phyloP scores from a whole-genome alignment of 805 yeast species.

The Priceomyces castillae region DNA sequence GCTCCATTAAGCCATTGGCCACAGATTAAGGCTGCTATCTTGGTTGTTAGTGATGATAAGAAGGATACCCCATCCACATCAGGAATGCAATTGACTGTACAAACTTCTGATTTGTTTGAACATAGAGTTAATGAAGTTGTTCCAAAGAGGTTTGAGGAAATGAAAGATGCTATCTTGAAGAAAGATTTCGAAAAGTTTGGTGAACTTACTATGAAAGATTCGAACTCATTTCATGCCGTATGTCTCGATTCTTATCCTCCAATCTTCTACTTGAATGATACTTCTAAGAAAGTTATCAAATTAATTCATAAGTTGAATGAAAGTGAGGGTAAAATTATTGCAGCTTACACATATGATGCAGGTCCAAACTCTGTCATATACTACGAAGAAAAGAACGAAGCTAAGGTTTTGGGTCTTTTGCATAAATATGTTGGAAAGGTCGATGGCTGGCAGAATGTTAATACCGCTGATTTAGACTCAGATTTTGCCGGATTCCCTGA shows the following conservation, averaged over 20 bases:
- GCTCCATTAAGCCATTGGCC: conserved; percentile 91
- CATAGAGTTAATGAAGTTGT: conserved; percentile 79
- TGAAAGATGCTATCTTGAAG: conserved; percentile 72
- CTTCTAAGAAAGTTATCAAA: conserved; percentile 78
- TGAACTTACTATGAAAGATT: conserved; percentile 90
- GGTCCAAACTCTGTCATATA: conserved; percentile 98
- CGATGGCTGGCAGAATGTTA: conserved; percentile 62
- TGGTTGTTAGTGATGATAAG: conserved; percentile 89
- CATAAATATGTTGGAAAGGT: conserved; percentile 56
- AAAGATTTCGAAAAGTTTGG: conserved; percentile 81
- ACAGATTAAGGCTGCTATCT: conserved; percentile 82
- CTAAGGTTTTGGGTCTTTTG: conserved; percentile 67
- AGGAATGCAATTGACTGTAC: conserved; percentile 95
- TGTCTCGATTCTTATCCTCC: conserved; percentile 96
- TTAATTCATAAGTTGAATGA: conserved; percentile 76
- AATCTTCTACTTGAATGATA: conserved; percentile 88
- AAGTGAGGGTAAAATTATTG: conserved; percentile 62
- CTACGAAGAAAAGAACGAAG: conserved; percentile 74
- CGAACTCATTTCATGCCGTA: conserved; percentile 97
- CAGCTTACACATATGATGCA: conserved; percentile 97
- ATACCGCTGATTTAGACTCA: conserved; percentile 15
- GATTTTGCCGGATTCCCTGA: conserved; percentile 40
- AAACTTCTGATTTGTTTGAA: conserved; percentile 81
- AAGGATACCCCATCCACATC: conserved; percentile 93
- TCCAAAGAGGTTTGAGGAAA: conserved; percentile 77